These are phyloP conservation scores for Pythium folliculosum DNA, from an alignment of 352 stramenopile species.

Conservation along the genomic window DNA sequence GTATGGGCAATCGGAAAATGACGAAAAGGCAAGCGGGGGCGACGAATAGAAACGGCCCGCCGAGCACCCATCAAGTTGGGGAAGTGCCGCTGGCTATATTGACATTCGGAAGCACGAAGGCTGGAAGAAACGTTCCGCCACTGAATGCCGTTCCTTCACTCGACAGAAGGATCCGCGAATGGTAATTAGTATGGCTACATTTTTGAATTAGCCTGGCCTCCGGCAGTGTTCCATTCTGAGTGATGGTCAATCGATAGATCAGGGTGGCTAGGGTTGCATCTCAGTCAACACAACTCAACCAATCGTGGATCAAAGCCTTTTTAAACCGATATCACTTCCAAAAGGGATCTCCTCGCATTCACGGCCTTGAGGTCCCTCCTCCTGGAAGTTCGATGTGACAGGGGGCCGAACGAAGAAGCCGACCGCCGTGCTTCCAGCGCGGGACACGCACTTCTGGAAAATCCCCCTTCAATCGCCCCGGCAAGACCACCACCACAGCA, in stretches of 20 bases:
- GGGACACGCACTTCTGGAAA: neutral
- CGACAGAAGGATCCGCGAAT: neutral
- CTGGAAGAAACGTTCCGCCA: neutral
- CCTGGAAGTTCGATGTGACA: neutral
- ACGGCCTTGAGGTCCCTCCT: neutral
- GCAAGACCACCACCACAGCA: neutral
- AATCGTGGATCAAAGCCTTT: neutral
- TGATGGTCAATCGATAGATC: neutral
- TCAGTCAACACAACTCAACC: neutral
- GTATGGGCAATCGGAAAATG: neutral
- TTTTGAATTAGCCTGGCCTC: neutral
- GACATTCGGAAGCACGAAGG: neutral
- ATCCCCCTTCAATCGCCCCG: neutral
- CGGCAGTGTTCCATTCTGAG: neutral
- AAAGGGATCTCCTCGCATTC: conserved; percentile 30
- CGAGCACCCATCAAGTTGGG: too few species aligned
- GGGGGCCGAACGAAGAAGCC: neutral
- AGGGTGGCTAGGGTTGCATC: conserved; percentile 21
- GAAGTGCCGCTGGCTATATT: neutral
- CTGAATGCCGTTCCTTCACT: neutral
- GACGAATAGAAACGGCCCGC: neutral
- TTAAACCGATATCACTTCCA: conserved; percentile 7
- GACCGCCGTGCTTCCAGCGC: too few species aligned
- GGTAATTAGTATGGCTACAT: neutral
- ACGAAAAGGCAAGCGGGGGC: neutral